These are phyloP conservation scores for Dichotomopilus funicola DNA, from an alignment of 2,329 filamentous ascomycete species.

Conservation along the genomic window DNA sequence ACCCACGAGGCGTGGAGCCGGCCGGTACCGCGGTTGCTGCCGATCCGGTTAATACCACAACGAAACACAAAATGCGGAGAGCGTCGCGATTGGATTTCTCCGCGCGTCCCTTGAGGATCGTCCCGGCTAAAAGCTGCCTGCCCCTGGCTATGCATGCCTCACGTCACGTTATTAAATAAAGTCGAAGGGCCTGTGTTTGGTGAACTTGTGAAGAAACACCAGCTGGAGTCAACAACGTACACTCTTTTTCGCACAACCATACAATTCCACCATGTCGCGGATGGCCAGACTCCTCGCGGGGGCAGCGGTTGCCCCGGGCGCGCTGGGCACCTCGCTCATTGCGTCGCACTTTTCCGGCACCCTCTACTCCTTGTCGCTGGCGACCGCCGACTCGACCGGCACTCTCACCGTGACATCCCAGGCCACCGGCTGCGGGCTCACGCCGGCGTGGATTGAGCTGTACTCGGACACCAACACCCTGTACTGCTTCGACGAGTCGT, in stretches of 20 bases:
- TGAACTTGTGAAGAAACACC: neutral
- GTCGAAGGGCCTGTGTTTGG: neutral
- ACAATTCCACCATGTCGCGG: slow-evolving; percentile 12
- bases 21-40: neutral
- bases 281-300: slow-evolving; percentile 12
- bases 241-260: neutral
- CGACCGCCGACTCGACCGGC: slow-evolving; percentile 11
- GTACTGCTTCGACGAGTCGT: slow-evolving; percentile 24
- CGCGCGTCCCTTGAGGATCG: neutral
- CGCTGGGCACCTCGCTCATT: slow-evolving; percentile 15
- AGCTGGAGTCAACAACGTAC: too few relatives aligned
- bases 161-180: neutral
- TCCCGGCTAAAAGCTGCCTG: slow-evolving; percentile 8
- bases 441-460: slow-evolving; percentile 19
- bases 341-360: slow-evolving; percentile 19
- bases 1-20: neutral
- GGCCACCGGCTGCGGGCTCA: slow-evolving; percentile 19
- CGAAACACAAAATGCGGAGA: slow-evolving; percentile 1
- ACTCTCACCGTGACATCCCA: slow-evolving; percentile 17
- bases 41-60: slow-evolving; percentile 6
- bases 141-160: neutral
- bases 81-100: neutral
- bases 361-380: slow-evolving; percentile 18
- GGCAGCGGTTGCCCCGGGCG: slow-evolving; percentile 12
- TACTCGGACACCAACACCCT: slow-evolving; percentile 16